Conservation (phyloP, 768 basidiomycete species). For the Lepiota venenata region DNA sequence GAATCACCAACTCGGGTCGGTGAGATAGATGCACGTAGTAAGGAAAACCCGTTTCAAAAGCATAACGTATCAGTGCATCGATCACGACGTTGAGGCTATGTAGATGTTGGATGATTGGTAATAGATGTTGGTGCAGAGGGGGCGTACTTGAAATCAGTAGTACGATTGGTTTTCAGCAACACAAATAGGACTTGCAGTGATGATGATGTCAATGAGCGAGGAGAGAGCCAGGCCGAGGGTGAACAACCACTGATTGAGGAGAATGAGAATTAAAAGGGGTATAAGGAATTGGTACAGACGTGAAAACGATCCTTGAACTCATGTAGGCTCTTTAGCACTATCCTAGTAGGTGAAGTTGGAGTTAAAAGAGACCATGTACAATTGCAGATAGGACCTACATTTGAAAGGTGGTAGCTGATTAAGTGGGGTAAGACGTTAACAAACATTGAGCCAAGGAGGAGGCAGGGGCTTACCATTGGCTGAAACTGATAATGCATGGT, state of each 20-base stretch:
- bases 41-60: conserved; percentile 51
- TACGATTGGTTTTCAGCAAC: conserved; percentile 36
- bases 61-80: conserved; percentile 43
- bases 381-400: conserved; percentile 17
- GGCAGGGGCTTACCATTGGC: conserved; percentile 24
- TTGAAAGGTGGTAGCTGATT: conserved; percentile 24
- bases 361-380: too few species aligned
- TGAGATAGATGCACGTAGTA: conserved; percentile 33
- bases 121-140: not conserved
- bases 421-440: not conserved
- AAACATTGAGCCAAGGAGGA: not conserved
- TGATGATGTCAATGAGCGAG: conserved; percentile 44
- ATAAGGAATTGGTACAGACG: not conserved
- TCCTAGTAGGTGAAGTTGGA: too few species aligned
- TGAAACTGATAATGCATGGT: conserved; percentile 18
- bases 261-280: not conserved
- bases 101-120: not conserved
- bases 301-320: conserved; percentile 14
- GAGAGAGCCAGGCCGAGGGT: conserved; percentile 51
- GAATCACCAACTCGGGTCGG: not conserved
- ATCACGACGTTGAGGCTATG: conserved; percentile 43
- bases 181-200: conserved; percentile 42
- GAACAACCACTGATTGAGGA: conserved; percentile 44
- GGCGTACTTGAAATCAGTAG: conserved; percentile 34
- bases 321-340: too few species aligned